Base-by-base conservation (phyloP, 768 basidiomycete genomes). In the Tricholoma terreum region DNA sequence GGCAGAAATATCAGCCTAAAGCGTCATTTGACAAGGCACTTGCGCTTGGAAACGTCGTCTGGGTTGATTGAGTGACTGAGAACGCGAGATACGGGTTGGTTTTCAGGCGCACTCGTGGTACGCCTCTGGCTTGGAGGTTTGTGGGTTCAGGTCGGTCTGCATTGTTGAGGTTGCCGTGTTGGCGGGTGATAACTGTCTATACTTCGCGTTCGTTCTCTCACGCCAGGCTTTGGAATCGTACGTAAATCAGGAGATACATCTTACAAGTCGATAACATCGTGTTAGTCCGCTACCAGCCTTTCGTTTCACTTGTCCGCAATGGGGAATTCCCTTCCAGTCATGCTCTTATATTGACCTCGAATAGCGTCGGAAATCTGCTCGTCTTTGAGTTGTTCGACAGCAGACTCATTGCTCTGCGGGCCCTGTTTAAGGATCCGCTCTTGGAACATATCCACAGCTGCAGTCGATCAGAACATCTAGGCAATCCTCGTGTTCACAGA, bases 321-420 rank as follows among this genome's bases (percentile, higher is more conserved):
- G 17, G 71, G 72, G 53, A 79, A 67, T 12, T 78, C 73, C 31
- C 64, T 65, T 12, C 78, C 77, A 19, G 76, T 77, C 5, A 64
- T 55, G 33, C 60, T 62, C 65, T 75, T 75, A 56, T 68, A 78
- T 22, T 64, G 63, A 6, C 55, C 54, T 9, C 75, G 64, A 52
- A 79, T 75, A 4, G 67, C 68, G 53, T 75, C 75, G n/a, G 71
- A 68, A 52, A 80, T 78, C 55, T 72, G 67, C 57, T 77, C 70
- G 58, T 78, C 77, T 59, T 79, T 79, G 9, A 70, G 65, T 59
- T 78, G 75, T 63, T 79, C 77, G 22, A 72, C 22, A 0, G 75
- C 75, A 21, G 67, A 71, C 61, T 80, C 78, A 63, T 80, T 72
- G n/a, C 63, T 67, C 67, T 80, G 78, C 31, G 67, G 62, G 3